phyloP scores from a whole-genome alignment of 176 grass and related monocot genomes.

The Ampelocalamus luodianensis region DNA sequence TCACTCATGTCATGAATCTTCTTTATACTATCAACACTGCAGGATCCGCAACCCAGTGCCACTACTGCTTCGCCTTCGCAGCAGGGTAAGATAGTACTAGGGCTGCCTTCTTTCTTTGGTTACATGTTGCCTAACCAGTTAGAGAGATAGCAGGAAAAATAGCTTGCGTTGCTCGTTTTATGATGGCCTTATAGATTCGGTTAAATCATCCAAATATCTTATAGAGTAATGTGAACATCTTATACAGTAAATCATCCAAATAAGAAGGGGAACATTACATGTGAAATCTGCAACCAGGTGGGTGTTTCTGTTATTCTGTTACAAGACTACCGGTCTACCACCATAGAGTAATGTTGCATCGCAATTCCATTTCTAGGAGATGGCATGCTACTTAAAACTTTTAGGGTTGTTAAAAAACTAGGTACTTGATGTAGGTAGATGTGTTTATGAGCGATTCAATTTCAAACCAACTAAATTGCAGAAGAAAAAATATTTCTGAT shows the following conservation, averaged over 20 bases:
- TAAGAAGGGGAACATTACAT: slow-evolving; percentile 95
- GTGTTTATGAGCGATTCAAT: neutral
- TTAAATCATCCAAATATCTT: neutral
- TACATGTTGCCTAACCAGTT: neutral
- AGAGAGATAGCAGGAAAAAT: neutral
- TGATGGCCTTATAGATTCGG: neutral
- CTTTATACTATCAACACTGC: neutral
- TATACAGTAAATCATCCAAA: slow-evolving; percentile 9
- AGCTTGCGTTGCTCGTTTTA: neutral
- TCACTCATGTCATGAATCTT: neutral
- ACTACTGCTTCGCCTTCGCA: slow-evolving; percentile 36
- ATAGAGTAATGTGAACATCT: too few relatives aligned
- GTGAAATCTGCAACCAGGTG: slow-evolving; percentile 99
- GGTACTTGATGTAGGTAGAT: neutral
- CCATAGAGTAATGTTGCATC: neutral
- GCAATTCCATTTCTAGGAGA: slow-evolving; percentile 18
- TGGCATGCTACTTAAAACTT: neutral
- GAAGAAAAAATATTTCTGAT: neutral
- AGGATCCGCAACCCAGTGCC: slow-evolving; percentile 67
- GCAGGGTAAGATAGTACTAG: slow-evolving; percentile 22
- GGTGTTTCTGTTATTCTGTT: slow-evolving; percentile 32
- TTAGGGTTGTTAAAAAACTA: neutral
- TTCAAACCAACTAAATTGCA: neutral
- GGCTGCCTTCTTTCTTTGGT: neutral
- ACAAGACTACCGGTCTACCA: neutral